Evolutionary conservation across 2,329 filamentous ascomycete species (phyloP), one percentile per base, ranked within the genome.

Genomic region (Dothistroma septosporum): DNA sequence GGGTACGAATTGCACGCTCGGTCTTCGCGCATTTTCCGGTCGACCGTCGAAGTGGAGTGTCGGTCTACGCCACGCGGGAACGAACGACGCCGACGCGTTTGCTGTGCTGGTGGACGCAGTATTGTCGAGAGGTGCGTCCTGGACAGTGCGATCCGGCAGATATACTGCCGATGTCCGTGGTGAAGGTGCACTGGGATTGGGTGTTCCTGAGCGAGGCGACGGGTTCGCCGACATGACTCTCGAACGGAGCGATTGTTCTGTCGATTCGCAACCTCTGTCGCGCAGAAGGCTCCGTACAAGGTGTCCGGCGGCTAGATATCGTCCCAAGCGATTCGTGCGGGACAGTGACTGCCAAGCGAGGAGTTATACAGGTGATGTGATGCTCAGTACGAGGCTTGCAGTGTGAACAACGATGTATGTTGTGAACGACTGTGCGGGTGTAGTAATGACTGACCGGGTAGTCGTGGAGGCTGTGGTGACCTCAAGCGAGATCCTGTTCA

Each of bases 1-100:
- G 16, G 73, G 73, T 32, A 75, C 68, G 58, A 76, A 76, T 55
- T 76, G 74, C 6, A 76, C 74, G 33, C 66, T 69, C 9, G 72
- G 72, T 11, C 74, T 64, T n/a, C 71, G 70, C 12, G 63, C 61
- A 53, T 59, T 57, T 50, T 61, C 61, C 37, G 55, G 24, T 31
- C 50, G 52, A 52, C 65, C 64, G 44, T 69, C 65, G 52, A 64
- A 62, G 24, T 64, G 62, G 37, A 72, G 65, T 12, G 70, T 74
- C 12, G 70, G 71, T 35, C 70, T 62, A 8, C 70, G 69, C 72
- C 72, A 74, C 16, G 72, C 61, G 16, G 72, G 72, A 12, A 72
- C 63, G 63, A 70, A 73, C 2, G 63, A 52, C 21, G 55, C 22
- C 6, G 61, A 35, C 12, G 61, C 21, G 28, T 53, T 53, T 55